Conservation (phyloP, 2,329 filamentous ascomycete genomes). For the Fusarium sp. region DNA sequence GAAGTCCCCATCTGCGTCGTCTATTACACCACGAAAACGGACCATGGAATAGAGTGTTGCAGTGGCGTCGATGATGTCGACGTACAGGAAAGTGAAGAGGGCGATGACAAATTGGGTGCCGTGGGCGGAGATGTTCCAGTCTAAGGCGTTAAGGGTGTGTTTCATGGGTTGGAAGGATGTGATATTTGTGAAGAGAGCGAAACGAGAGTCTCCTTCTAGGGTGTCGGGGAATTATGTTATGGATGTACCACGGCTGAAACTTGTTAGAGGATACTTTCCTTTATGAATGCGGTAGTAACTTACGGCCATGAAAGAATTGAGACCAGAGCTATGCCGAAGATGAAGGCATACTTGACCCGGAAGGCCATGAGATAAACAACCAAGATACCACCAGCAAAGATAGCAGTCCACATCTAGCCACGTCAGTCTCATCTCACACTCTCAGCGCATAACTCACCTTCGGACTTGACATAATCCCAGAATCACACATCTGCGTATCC, state of each 20-base stretch:
- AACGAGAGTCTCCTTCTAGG: constrained; percentile 70
- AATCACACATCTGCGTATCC: constrained; percentile 33
- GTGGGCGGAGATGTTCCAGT: constrained; percentile 74
- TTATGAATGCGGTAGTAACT: constrained; percentile 4
- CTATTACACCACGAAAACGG: constrained; percentile 71
- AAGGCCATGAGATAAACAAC: constrained; percentile 82
- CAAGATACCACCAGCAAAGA: constrained; percentile 80
- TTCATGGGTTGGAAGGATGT: constrained; percentile 80
- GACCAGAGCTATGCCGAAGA: constrained; percentile 80
- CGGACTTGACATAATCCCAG: constrained; percentile 35
- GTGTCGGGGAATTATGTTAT: constrained; percentile 83
- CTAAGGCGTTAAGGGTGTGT: constrained; percentile 71
- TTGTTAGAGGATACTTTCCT: neutral
- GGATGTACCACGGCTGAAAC: constrained; percentile 56
- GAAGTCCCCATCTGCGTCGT: constrained; percentile 75
- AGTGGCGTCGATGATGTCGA: constrained; percentile 78
- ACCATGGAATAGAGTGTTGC: constrained; percentile 80
- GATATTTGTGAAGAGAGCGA: constrained; percentile 84
- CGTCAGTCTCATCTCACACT: neutral
- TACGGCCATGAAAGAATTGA: constrained; percentile 86
- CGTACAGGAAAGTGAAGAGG: constrained; percentile 77
- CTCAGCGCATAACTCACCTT: neutral
- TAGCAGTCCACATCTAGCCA: constrained; percentile 75
- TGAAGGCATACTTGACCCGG: constrained; percentile 82
- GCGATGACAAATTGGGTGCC: constrained; percentile 79